A percentile compares a stretch with the other conserved stretches of the same genome.
Evolutionary conservation across 768 basidiomycete species (phyloP).

Genomic region (Austroboletus festivus): DNA sequence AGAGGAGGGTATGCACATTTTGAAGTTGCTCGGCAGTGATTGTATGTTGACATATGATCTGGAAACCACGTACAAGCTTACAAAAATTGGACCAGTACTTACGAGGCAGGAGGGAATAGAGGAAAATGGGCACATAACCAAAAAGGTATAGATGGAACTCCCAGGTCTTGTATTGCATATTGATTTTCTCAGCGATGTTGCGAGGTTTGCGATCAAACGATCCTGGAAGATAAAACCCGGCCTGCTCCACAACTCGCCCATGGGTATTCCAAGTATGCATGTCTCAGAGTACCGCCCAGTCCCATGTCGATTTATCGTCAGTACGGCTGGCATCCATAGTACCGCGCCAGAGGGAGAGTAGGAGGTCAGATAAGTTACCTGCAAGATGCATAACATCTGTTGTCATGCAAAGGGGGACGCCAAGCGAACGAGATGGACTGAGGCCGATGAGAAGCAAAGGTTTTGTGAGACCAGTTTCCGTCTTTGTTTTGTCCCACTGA

Average conservation of each 20-base stretch:
- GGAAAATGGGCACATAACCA: slow-evolving; percentile 16
- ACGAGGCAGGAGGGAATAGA: slow-evolving; percentile 9
- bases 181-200: slow-evolving; percentile 27
- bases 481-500: slow-evolving; percentile 2
- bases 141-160: slow-evolving; percentile 23
- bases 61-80: slow-evolving; percentile 19
- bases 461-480: slow-evolving; percentile 34
- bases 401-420: slow-evolving; percentile 34
- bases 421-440: slow-evolving; percentile 12
- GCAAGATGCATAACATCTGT: slow-evolving; percentile 43
- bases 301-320: background rate
- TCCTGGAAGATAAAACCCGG: slow-evolving; percentile 10
- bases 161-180: slow-evolving; percentile 29
- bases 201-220: slow-evolving; percentile 22
- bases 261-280: slow-evolving; percentile 13
- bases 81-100: slow-evolving; percentile 23
- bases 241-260: slow-evolving; percentile 9
- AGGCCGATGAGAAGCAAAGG: slow-evolving; percentile 39
- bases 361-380: slow-evolving; percentile 26
- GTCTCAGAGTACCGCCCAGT: background rate
- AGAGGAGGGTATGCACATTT: slow-evolving; percentile 11
- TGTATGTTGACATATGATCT: slow-evolving; percentile 18
- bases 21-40: slow-evolving; percentile 11
- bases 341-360: slow-evolving; percentile 20
- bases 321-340: background rate